A percentile compares a stretch with the other conserved stretches of the same genome.
Evolutionary conservation across 768 basidiomycete species (phyloP).

Genomic region (Mycena metata): DNA sequence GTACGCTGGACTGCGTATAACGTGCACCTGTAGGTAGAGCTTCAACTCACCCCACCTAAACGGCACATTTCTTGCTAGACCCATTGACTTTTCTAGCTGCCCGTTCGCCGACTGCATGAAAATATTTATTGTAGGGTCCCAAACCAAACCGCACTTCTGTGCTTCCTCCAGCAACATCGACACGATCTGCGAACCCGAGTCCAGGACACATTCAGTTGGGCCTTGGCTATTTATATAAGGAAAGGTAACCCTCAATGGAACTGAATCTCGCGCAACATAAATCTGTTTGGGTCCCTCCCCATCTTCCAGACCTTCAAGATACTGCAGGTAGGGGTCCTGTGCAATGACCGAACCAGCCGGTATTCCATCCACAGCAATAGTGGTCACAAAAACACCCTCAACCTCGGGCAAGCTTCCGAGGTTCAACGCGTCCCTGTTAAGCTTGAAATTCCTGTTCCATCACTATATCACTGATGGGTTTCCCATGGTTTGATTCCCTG

Average conservation of each 20-base stretch:
- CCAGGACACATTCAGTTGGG: constrained; percentile 41
- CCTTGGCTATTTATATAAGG: constrained; percentile 34
- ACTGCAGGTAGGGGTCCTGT: constrained; percentile 13
- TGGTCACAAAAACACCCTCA: constrained; percentile 16
- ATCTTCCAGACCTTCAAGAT: background rate
- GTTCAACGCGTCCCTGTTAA: background rate
- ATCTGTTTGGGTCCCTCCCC: constrained; percentile 6
- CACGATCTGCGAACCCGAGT: constrained; percentile 46
- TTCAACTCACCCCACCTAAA: constrained; percentile 41
- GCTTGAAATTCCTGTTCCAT: background rate
- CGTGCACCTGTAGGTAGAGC: constrained; percentile 45
- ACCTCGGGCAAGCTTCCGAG: constrained; percentile 6
- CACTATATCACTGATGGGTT: background rate
- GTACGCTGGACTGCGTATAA: constrained; percentile 43
- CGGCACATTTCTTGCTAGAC: constrained; percentile 45
- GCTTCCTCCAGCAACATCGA: constrained; percentile 40
- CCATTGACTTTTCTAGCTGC: constrained; percentile 38
- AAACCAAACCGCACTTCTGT: constrained; percentile 26
- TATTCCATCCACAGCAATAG: background rate
- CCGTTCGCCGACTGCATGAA: constrained; percentile 47
- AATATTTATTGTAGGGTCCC: constrained; percentile 39
- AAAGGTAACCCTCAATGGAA: constrained; percentile 1
- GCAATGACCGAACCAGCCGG: constrained; percentile 18
- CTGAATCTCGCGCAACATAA: constrained; percentile 10
- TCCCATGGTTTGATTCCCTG: too few relatives aligned